Evolutionary conservation across 495 filamentous ascomycete genomes (phyloP), one percentile per base, ranked within the genome.

Genomic region (Astrothelium macrocarpum): DNA sequence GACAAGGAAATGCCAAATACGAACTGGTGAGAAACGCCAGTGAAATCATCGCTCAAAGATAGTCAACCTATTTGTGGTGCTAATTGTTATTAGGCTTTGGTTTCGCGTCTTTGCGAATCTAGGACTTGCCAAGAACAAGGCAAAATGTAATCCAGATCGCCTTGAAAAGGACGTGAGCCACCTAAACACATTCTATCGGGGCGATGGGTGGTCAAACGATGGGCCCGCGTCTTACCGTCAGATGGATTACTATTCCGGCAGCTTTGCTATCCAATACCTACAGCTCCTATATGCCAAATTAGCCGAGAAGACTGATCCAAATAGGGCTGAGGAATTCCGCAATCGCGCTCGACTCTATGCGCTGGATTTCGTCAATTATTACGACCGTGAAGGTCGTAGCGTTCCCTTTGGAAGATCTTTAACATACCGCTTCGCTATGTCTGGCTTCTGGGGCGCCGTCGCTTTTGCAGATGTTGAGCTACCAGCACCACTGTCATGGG

Each of bases 81-180:
- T 56, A 16, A 60, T 7, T 16, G 18, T 18, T 11, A 4, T 78
- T 63, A 86, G 84, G 84, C 79, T 91, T 32, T 91, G 87, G 88
- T 91, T 91, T 68, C 84, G 88, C 20, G 87, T 92, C 14, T 91
- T 91, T 70, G 88, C 88, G 16, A 91, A 91, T 69, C 80, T 91
- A 1, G 89, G 88, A 0, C 73, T 92, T 34, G 84, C 85, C 64
- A 85, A 82, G 65, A 87, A 90, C 42, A 85, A 85, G 3, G 87
- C 84, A 2, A 79, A 78, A 29, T 88, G 84, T 72, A 85, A 84
- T 1, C 81, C 85, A 61, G 78, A 82, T 63, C 80, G 85, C 32
- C 79, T 91, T 45, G 83, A 89, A 66, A 81, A 81, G 20, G 88
- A 91, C 73, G 85, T 91, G 66, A 80, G 87, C 64, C 88, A 91